These are phyloP conservation scores for Phylloporus sp. DNA, from an alignment of 768 basidiomycete genomes.

Conservation along the genomic window DNA sequence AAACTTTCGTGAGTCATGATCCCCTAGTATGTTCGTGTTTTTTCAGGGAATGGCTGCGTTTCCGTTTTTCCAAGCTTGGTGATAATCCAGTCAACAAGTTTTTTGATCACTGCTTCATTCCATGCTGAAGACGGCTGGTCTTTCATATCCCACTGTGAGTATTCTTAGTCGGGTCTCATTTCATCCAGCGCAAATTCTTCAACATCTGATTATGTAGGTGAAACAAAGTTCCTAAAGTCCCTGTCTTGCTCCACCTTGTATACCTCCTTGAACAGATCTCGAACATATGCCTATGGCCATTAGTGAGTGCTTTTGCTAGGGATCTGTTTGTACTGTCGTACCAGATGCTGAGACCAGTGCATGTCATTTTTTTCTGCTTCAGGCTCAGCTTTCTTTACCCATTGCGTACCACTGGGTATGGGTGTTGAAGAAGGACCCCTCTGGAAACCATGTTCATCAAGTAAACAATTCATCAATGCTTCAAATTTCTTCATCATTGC, in stretches of 20 bases:
- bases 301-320: neutral
- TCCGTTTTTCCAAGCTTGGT: neutral
- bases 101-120: neutral
- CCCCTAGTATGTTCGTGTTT: neutral
- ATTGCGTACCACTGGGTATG: neutral
- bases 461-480: conserved; percentile 22
- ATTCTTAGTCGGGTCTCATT: neutral
- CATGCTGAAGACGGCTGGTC: neutral
- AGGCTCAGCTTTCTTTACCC: neutral
- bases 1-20: too few species aligned
- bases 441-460: neutral
- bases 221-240: neutral
- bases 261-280: neutral
- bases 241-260: neutral
- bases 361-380: neutral
- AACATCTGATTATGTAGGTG: neutral
- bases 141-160: neutral
- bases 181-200: neutral
- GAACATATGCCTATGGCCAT: neutral
- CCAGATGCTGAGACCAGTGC: neutral
- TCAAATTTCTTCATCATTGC: neutral
- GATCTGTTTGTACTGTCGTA: neutral
- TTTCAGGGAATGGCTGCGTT: neutral
- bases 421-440: neutral
- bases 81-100: neutral